phyloP scores from a whole-genome alignment of 2,329 filamentous ascomycete species.

The Phyllachora maydis region DNA sequence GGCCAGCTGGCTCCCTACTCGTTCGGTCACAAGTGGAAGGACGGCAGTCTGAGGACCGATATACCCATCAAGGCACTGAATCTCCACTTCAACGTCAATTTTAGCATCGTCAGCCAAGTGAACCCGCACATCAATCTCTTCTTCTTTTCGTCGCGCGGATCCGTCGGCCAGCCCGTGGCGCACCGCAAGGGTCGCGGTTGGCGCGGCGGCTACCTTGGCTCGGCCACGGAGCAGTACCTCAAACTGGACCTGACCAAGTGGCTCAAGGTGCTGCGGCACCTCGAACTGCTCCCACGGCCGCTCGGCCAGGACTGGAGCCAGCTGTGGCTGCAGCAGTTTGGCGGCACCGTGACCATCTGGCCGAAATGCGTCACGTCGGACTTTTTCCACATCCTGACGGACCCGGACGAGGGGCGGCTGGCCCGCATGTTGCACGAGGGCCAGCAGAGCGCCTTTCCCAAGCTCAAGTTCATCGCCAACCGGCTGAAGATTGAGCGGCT shows the following conservation, averaged over 20 bases:
- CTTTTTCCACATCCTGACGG: conserved; percentile 69
- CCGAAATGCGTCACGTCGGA: conserved; percentile 62
- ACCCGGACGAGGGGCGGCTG: conserved; percentile 55
- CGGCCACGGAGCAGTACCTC: conserved; percentile 80
- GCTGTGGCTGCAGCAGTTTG: conserved; percentile 89
- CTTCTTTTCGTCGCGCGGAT: conserved; percentile 89
- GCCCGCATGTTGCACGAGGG: conserved; percentile 82
- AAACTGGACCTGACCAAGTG: conserved; percentile 96
- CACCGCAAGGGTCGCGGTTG: conserved; percentile 86
- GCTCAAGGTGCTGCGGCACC: conserved; percentile 81
- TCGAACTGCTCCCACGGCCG: conserved; percentile 77
- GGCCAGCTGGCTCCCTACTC: conserved; percentile 73
- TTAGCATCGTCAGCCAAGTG: conserved; percentile 73
- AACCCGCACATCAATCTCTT: conserved; percentile 98
- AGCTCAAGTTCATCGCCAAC: conserved; percentile 79
- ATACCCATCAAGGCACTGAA: conserved; percentile 90
- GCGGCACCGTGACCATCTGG: conserved; percentile 92
- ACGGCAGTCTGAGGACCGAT: conserved; percentile 82
- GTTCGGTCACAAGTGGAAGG: conserved; percentile 99
- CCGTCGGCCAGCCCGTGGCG: conserved; percentile 81
- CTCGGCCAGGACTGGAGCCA: conserved; percentile 93
- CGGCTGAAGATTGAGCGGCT: conserved; percentile 61
- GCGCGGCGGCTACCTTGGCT: conserved; percentile 88
- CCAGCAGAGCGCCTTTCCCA: conserved; percentile 75
- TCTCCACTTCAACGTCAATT: conserved; percentile 95